Evolutionary conservation across 2,329 filamentous ascomycete species (phyloP), one percentile per base, ranked within the genome.

Genomic region (Penicillium sp.): DNA sequence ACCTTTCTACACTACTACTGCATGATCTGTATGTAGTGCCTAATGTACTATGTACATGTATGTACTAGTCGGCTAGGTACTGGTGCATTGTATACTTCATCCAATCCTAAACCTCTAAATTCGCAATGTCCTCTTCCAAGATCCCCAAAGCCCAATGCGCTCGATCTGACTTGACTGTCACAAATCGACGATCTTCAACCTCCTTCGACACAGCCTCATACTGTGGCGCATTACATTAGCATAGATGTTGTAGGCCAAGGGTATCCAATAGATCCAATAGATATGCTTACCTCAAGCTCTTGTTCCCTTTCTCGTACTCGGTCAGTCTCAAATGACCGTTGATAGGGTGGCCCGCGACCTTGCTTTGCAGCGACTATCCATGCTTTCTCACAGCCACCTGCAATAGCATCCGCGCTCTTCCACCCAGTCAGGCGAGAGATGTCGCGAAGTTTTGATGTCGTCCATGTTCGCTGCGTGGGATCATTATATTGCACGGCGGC

Each of bases 381-480:
- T 0, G 82, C 79, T 3, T 82, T 84, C 68, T 97, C 90, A 66
- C 88, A 95, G 1, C 88, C 89, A 43, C 80, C 77, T 0, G 88
- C 88, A 55, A 96, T 91, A 35, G 89, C 81, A 31, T 81, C 79
- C 1, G 88, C 86, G 1, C 85, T 88, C 60, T 88, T 85, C 86
- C 88, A 96, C 0, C 93, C 93, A 0, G 88, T 95, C 7, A 93
- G 75, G 1, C 83, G 80, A 2, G 85, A 81, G 34, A 95, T 83
- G 59, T 88, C 83, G 58, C 82, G 78, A 48, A 96, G 76, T 26
- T 85, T 81, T 31, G 78, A 76, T 55, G 96, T 77, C 0, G 85
- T 79, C 87, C 88, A 95, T 50, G 79, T 77, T 1, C 93, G 82
- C 61, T 97, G 89, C 0, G 70, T 72, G 4, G 81, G 66, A 52